Percentiles rank a stretch among this genome's conserved stretches.
These are phyloP conservation scores for Curvularia verruculosa DNA, from an alignment of 2,329 filamentous ascomycete genomes.

Conservation along the genomic window DNA sequence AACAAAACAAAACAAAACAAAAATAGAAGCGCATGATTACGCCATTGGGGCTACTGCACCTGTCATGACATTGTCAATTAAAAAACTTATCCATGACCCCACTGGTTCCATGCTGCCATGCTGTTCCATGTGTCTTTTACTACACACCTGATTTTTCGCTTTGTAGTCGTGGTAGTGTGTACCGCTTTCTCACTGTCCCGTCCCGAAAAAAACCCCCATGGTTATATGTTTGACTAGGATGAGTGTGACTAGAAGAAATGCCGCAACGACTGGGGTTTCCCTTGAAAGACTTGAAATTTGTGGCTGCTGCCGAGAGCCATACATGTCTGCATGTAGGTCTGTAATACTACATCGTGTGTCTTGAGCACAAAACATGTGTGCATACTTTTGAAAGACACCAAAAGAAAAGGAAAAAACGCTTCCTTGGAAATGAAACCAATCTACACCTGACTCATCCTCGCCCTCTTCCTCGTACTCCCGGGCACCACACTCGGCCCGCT, in stretches of 20 bases:
- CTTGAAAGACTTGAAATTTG: neutral
- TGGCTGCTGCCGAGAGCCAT: too few relatives aligned
- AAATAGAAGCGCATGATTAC: too few relatives aligned
- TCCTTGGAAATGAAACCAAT: slow-evolving; percentile 5
- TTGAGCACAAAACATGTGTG: too few relatives aligned
- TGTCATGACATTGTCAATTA: neutral
- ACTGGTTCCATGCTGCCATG: neutral
- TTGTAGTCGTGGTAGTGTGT: too few relatives aligned
- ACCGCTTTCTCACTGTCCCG: neutral
- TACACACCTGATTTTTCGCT: neutral
- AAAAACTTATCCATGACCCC: neutral
- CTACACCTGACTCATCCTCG: slow-evolving; percentile 38
- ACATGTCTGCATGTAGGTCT: too few relatives aligned
- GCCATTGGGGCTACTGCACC: neutral
- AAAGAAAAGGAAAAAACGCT: neutral
- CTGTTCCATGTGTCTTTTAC: neutral
- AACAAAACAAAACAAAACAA: neutral
- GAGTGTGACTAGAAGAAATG: too few relatives aligned
- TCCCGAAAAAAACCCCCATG: neutral
- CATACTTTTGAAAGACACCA: too few relatives aligned
- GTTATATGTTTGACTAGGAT: neutral
- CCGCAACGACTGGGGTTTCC: too few relatives aligned
- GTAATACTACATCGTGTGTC: too few relatives aligned
- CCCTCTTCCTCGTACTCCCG: slow-evolving; percentile 42
- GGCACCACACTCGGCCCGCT: slow-evolving; percentile 49